Percentiles rank a stretch among this genome's conserved stretches.
Evolutionary conservation across 495 filamentous ascomycete genomes (phyloP).

Genomic region (Friedmanniomyces simplex): DNA sequence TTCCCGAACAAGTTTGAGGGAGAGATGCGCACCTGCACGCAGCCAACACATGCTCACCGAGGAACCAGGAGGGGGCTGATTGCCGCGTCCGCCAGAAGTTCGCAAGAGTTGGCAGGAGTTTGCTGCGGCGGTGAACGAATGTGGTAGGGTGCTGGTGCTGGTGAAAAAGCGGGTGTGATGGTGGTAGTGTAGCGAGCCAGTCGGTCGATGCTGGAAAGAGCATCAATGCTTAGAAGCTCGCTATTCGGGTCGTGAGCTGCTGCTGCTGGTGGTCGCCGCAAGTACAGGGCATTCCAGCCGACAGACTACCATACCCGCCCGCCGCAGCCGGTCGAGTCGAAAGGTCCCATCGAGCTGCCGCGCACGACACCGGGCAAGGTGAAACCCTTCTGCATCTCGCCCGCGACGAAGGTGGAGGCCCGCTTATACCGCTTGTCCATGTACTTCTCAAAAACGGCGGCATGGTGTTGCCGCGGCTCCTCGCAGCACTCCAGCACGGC

Average conservation of each 20-base stretch:
- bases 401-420: slow-evolving; percentile 67
- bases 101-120: too few species aligned
- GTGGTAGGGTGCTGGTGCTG: neutral
- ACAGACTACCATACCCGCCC: slow-evolving; percentile 2
- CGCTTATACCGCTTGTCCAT: slow-evolving; percentile 69
- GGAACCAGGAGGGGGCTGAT: too few species aligned
- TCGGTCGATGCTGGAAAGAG: too few species aligned
- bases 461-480: slow-evolving; percentile 67
- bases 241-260: too few species aligned
- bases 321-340: neutral
- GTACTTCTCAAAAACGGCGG: slow-evolving; percentile 86
- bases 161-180: neutral
- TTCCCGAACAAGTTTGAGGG: neutral
- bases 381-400: slow-evolving; percentile 52
- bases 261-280: too few species aligned
- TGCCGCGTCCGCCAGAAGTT: too few species aligned
- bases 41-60: too few species aligned
- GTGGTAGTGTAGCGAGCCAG: neutral
- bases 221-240: too few species aligned
- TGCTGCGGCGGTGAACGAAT: too few species aligned
- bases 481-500: slow-evolving; percentile 81
- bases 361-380: slow-evolving; percentile 22
- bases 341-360: neutral
- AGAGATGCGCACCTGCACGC: too few species aligned
- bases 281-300: neutral